Evolutionary conservation across 768 basidiomycete genomes (phyloP), one percentile per base, ranked within the genome.

Genomic region (Amanita rubescens): DNA sequence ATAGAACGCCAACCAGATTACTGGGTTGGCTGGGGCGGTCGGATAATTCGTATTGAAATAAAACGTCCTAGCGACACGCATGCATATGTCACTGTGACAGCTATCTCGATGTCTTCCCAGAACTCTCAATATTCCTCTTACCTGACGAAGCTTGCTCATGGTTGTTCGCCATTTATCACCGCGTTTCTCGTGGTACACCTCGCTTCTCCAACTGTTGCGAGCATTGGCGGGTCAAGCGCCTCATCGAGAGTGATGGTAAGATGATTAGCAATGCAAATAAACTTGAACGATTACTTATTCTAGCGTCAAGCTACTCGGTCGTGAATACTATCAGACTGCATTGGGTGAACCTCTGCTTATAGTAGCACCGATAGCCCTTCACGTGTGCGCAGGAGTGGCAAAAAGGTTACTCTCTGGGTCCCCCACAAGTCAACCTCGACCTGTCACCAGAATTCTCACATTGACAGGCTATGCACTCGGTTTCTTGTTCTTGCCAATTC

Each of bases 271-370:
- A n/a, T 17, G 24, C 25, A 19, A 17, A 11, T 49, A 32, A 49
- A 30, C 25, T 43, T n/a, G n/a, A n/a, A n/a, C 44, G 24, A 30
- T 53, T n/a, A 33, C 30, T 34, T n/a, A 25, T 39, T 27, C 15
- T n/a, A 20, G 9, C 15, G 19, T 12, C 39, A 59, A 93, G 89
- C 71, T 94, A 41, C 72, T 94, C 11, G 88, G 90, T 9, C 71
- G 90, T 50, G 90, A 91, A 68, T 91, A 90, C 67, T 94, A 94
- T 65, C 89, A 93, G 63, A 87, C 85, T 0, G 53, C 69, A 0
- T 75, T 84, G 49, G 79, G 79, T 19, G 90, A 94, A 66, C 79
- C 74, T 37, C 78, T 80, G 39, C 78, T 92, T 11, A 71, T 93
- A 9, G 70, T 87, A 30, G 69, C 71, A 1, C 90, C 91, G 0